Percentiles rank a stretch among this genome's conserved stretches.
These are phyloP conservation scores for Pichia exigua DNA, from an alignment of 805 yeast species.

Conservation along the genomic window DNA sequence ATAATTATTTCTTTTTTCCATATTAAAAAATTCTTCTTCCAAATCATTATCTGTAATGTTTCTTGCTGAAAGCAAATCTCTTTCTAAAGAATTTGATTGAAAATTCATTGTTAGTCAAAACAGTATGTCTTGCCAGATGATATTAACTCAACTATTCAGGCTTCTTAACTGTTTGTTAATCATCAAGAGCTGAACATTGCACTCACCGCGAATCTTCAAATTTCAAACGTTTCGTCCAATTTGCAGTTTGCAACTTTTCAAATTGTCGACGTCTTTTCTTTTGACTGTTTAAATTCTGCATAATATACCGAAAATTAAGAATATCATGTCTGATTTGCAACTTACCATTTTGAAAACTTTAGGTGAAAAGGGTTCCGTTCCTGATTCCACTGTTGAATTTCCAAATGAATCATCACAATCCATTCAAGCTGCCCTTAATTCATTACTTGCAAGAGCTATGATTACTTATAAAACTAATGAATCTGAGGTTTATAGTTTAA, in stretches of 20 bases:
- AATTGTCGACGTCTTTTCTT: background rate
- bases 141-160: no score
- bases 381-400: constrained; percentile 62
- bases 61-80: constrained; percentile 2
- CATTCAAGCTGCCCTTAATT: constrained; percentile 76
- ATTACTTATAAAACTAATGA: constrained; percentile 67
- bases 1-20: constrained; percentile 14
- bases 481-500: constrained; percentile 64
- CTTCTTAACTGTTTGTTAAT: no score
- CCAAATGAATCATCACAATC: constrained; percentile 56
- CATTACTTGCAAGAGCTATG: constrained; percentile 79
- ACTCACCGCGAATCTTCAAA: background rate
- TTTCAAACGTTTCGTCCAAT: background rate
- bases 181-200: background rate
- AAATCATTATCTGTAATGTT: constrained; percentile 14
- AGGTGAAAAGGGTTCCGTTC: constrained; percentile 53
- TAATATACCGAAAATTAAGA: background rate
- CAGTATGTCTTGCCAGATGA: background rate
- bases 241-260: background rate
- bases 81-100: constrained; percentile 1
- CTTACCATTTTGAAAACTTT: constrained; percentile 55
- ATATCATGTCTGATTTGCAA: constrained; percentile 60
- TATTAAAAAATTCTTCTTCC: constrained; percentile 18
- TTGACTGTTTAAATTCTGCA: background rate
- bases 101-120: constrained; percentile 3